Percentiles rank a stretch among this genome's conserved stretches.
Conservation (phyloP, 1,284 basidiomycete species). For the Phellinidium pouzarii region DNA sequence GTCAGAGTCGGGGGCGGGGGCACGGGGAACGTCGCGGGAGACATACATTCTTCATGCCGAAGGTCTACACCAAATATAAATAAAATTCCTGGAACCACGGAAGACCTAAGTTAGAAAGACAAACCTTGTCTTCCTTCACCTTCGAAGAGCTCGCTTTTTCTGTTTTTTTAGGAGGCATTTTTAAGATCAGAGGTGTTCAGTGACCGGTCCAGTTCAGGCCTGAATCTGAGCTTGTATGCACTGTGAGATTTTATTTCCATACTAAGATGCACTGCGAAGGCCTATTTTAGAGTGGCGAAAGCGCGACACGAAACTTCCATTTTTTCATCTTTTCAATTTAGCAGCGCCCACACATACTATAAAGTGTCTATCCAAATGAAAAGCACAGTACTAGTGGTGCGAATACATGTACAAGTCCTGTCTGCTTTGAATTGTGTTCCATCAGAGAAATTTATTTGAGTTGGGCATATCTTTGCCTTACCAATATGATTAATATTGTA, state of each 20-base stretch:
- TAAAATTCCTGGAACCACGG: slow-evolving; percentile 23
- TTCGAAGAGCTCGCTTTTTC: slow-evolving; percentile 50
- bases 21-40: slow-evolving; percentile 2
- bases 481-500: too few species aligned
- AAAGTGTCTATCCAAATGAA: too few species aligned
- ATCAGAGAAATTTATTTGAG: too few species aligned
- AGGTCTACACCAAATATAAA: slow-evolving; percentile 73
- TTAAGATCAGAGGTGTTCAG: not conserved
- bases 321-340: too few species aligned
- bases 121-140: slow-evolving; percentile 72
- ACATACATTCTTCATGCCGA: slow-evolving; percentile 88
- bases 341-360: too few species aligned
- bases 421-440: too few species aligned
- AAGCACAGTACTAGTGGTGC: too few species aligned
- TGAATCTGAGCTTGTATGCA: not conserved
- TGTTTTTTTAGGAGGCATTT: slow-evolving; percentile 71
- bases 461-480: too few species aligned
- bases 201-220: not conserved
- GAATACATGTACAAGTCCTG: too few species aligned
- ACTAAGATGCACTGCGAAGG: not conserved
- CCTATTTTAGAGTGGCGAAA: too few species aligned
- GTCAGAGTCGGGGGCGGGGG: slow-evolving; percentile 10
- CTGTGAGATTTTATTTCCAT: not conserved
- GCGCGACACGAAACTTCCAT: too few species aligned
- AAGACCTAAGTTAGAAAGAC: slow-evolving; percentile 18